Base-by-base conservation (phyloP, 345 rosid species). In the Noccaea caerulescens region DNA sequence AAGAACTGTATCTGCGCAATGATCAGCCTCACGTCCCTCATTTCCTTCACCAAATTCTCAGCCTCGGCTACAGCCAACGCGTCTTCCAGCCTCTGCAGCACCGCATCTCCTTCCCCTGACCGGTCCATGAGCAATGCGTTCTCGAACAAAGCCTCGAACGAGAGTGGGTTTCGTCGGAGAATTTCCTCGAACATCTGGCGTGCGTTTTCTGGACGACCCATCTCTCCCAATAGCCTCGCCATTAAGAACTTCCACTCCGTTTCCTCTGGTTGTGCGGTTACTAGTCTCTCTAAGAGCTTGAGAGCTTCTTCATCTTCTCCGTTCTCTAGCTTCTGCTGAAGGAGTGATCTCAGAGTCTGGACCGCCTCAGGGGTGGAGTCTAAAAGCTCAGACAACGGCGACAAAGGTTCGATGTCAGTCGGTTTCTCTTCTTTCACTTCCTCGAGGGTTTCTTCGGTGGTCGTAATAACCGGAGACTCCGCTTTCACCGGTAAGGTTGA, bases 111-210 rank as follows among this genome's bases (percentile, higher is more conserved):
- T 74, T 91, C 94, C 56, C 96, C 98, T 3, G 84, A 74, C 23
- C 84, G 75, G 74, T 86, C 93, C 98, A 89, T 89, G 38, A 89
- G 64, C 71, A 92, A 79, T 2, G 98, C 94, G 36, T 88, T 92
- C 85, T 92, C 98, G 38, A 90, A 93, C 73, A 93, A 72, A 2
- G 92, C 96, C 79, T 93, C 96, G n/a, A 91, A 93, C 10, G 86
- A 88, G 12, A 93, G 69, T 3, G 98, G 97, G 64, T 93, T 84
- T 30, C 64, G 10, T 2, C 53, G 58, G 6, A 93, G 96, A 81
- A 93, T 88, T 81, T 93, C 88, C 46, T 93, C 97, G 63, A 93
- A 93, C 87, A 85, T 68, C 0, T 80, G 69, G 76, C 96, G 96
- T 57, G 97, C 97, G 27, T 87, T 71, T 27, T 78, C 78, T 1